phyloP scores from a whole-genome alignment of 331 rosid species.

The Dryas integrifolia region DNA sequence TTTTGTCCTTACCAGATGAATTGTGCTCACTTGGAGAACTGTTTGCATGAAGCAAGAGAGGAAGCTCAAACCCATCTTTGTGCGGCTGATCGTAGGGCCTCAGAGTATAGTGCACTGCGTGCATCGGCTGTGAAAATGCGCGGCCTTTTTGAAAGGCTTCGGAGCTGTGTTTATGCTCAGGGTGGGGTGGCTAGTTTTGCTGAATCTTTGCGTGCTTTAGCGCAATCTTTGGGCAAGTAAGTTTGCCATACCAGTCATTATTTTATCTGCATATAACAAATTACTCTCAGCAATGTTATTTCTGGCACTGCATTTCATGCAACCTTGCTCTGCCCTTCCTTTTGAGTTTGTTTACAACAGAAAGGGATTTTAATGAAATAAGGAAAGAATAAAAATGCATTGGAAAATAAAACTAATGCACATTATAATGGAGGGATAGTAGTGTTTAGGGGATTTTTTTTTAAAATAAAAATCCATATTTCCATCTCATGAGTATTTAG shows the following conservation, averaged over 20 bases:
- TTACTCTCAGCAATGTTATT: background rate
- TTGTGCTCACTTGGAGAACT: constrained; percentile 95
- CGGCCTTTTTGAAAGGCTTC: constrained; percentile 79
- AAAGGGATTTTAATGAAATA: background rate
- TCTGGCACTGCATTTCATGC: background rate
- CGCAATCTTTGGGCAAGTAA: constrained; percentile 92
- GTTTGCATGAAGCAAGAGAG: constrained; percentile 97
- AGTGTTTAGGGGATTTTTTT: background rate
- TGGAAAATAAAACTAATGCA: background rate
- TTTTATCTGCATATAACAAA: background rate
- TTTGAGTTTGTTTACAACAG: background rate
- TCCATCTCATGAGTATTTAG: constrained; percentile 12
- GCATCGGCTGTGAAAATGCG: constrained; percentile 79
- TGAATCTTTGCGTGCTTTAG: constrained; percentile 60
- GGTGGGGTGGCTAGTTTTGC: constrained; percentile 71
- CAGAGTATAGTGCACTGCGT: constrained; percentile 77
- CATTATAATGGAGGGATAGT: background rate
- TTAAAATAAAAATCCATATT: background rate
- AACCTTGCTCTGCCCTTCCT: background rate
- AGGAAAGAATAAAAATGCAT: background rate
- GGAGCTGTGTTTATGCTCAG: constrained; percentile 62
- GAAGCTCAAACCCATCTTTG: constrained; percentile 98
- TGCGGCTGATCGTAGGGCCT: constrained; percentile 92
- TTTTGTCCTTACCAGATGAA: constrained; percentile 60
- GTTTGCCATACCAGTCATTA: constrained; percentile 20